These are phyloP conservation scores for Sphaerulina musiva DNA, from an alignment of 2,329 filamentous ascomycete species.

Conservation along the genomic window DNA sequence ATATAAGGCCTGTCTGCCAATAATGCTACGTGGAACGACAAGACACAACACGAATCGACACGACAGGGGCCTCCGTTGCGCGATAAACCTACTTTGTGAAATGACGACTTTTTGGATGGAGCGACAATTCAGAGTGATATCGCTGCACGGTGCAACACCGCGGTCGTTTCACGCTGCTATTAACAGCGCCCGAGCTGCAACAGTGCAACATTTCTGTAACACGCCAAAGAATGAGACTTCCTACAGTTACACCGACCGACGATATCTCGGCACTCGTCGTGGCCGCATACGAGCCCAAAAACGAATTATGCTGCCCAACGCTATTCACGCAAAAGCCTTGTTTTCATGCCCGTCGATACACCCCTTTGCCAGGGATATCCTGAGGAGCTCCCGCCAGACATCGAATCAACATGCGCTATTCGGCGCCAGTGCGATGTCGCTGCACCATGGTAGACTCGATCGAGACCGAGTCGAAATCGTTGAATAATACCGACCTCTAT, in stretches of 20 bases:
- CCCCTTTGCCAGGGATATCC: conserved; percentile 6
- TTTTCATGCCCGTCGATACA: conserved; percentile 3
- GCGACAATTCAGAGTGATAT: too few species aligned
- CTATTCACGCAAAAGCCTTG: conserved; percentile 1
- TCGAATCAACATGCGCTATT: conserved; percentile 2
- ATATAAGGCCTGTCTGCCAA: not conserved
- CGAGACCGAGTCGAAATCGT: conserved; percentile 4
- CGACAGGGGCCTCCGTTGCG: not conserved
- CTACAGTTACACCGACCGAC: too few species aligned
- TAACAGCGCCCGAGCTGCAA: not conserved
- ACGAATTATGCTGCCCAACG: conserved; percentile 5
- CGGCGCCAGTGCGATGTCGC: conserved; percentile 3
- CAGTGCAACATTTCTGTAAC: not conserved
- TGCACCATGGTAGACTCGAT: conserved; percentile 12
- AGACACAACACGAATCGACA: not conserved
- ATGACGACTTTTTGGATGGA: not conserved
- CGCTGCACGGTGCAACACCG: too few species aligned
- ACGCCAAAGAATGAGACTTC: not conserved
- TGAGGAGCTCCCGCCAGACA: not conserved
- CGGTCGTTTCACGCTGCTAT: not conserved
- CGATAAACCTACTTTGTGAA: not conserved
- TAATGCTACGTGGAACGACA: not conserved
- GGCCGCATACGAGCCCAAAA: conserved; percentile 5
- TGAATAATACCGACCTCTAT: conserved; percentile 4
- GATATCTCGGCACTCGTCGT: not conserved